A percentile compares a stretch with the other conserved stretches of the same genome.
These are phyloP conservation scores for Adansonia rubrostipa DNA, from an alignment of 441 rosid genomes.

Conservation along the genomic window DNA sequence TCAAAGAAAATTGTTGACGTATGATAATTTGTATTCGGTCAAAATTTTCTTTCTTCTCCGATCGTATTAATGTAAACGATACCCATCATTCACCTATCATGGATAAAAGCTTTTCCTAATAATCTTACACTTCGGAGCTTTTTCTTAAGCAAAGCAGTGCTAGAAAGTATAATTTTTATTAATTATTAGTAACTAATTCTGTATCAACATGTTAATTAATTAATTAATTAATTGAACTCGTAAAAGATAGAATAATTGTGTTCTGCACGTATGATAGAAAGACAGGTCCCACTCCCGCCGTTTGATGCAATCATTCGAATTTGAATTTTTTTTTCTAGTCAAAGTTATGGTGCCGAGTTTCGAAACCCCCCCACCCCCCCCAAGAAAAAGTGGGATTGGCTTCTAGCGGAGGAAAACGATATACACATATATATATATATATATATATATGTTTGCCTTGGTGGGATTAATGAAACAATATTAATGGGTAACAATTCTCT, in stretches of 20 bases:
- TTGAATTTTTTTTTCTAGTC: constrained; percentile 16
- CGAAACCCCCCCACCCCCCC: no score
- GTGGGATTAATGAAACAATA: constrained; percentile 24
- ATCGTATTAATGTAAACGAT: background rate
- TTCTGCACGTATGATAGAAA: constrained; percentile 32
- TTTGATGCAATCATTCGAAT: constrained; percentile 33
- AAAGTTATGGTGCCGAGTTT: constrained; percentile 35
- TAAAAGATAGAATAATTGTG: constrained; percentile 36
- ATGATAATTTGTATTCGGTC: no score
- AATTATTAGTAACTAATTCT: background rate
- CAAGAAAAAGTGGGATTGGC: constrained; percentile 11
- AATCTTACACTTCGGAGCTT: constrained; percentile 17
- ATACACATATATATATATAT: no score
- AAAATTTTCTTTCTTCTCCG: no score
- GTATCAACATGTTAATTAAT: background rate
- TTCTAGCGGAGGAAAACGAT: background rate
- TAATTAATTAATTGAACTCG: background rate
- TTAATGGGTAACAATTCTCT: background rate
- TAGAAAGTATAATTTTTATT: background rate
- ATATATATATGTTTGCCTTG: background rate
- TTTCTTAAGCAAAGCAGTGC: constrained; percentile 27
- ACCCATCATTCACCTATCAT: constrained; percentile 40
- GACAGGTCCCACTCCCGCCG: constrained; percentile 55
- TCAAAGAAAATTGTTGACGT: no score
- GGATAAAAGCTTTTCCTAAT: constrained; percentile 23